phyloP scores from a whole-genome alignment of 345 rosid species.

The Gossypium mustelinum region DNA sequence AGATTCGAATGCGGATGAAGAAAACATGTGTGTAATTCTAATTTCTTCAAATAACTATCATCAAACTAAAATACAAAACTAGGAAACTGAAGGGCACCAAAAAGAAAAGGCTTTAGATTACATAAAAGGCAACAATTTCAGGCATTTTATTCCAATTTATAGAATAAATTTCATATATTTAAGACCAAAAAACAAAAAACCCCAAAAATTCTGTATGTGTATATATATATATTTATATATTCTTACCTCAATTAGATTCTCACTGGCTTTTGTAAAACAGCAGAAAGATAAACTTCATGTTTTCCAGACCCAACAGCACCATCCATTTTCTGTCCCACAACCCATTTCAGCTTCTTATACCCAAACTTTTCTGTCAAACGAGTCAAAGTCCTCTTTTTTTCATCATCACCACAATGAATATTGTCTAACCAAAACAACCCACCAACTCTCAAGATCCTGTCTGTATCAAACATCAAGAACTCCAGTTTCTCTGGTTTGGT shows the following conservation, averaged over 20 bases:
- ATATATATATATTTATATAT: background rate
- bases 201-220: conserved; percentile 15
- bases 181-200: conserved; percentile 9
- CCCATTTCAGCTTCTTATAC: conserved; percentile 95
- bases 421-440: conserved; percentile 56
- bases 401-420: conserved; percentile 58
- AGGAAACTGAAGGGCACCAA: background rate
- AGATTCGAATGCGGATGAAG: too few species aligned
- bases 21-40: too few species aligned
- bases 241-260: conserved; percentile 31
- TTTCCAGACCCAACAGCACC: conserved; percentile 45
- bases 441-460: conserved; percentile 53
- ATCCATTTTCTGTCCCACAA: conserved; percentile 74
- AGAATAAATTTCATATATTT: conserved; percentile 7
- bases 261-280: conserved; percentile 88
- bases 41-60: conserved; percentile 4
- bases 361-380: conserved; percentile 78
- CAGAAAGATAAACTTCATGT: conserved; percentile 66
- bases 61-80: conserved; percentile 16
- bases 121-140: conserved; percentile 22
- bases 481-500: conserved; percentile 72
- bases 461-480: conserved; percentile 94
- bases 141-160: conserved; percentile 24
- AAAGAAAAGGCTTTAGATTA: conserved; percentile 9
- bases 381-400: conserved; percentile 66